Base-by-base conservation (phyloP, 1,284 basidiomycete species). In the Moniliella sp. region DNA sequence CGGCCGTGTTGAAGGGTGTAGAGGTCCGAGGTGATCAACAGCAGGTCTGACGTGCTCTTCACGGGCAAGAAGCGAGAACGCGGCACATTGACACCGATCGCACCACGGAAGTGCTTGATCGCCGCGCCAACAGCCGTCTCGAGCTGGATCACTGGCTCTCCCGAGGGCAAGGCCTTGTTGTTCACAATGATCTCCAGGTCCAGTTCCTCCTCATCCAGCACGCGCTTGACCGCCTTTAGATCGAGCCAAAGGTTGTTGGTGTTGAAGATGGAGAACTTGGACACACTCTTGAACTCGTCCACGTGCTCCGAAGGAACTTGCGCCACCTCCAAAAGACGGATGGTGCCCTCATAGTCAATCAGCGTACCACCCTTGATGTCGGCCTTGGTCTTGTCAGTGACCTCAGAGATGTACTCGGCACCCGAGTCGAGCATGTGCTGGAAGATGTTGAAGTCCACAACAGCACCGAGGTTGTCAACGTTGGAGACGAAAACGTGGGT, bases 371-470 rank as follows among this genome's bases (percentile, higher is more conserved):
- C 91, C 74, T 99, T 97, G 67, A 99, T 77, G 63, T 99, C 88
- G 38, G 91, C 91, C 71, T 97, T 97, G 61, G 91, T 97, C 75
- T 97, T 97, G 71, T 99, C 86, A 3, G 91, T 97, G 45, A 99
- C 84, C 39, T 61, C 59, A 7, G 56, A 59, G 36, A 61, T 61
- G 40, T 59, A 61, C 39, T 61, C 59, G 36, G 59, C 51, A 41
- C 59, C 54, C 11, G 54, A 48, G 39, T 61, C 58, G 30, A 61
- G 53, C 59, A 61, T 61, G 46, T 61, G 57, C 66, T 97, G 88
- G 37, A 31, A 43, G 35, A 43, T 63, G 54, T 53, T 67, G 33
- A 65, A 59, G 49, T 72, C 78, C 39, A 73, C 88, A 71, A 93
- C 82, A 41, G 91, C 91, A 59, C 91, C 91, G 57, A 97, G 67